These are phyloP conservation scores for Pontederia paniculata DNA, from an alignment of 176 grass and related monocot species.

Conservation along the genomic window DNA sequence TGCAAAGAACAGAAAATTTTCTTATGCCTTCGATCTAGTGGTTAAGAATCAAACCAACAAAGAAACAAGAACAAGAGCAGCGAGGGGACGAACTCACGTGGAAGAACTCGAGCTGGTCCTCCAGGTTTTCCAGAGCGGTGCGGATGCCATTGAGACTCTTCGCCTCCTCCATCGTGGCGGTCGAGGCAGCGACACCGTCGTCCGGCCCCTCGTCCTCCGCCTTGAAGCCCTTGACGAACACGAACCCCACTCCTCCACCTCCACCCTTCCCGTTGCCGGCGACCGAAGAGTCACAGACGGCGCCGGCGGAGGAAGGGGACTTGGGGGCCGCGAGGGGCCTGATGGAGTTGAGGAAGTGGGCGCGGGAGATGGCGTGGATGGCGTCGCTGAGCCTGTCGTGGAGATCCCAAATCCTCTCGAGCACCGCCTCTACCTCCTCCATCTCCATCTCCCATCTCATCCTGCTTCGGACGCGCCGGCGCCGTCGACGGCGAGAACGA, in stretches of 20 bases:
- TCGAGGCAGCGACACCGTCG: constrained; percentile 16
- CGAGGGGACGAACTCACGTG: constrained; percentile 34
- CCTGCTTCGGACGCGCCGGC: too few species aligned
- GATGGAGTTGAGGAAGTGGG: constrained; percentile 60
- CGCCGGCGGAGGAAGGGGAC: neutral
- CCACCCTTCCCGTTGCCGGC: neutral
- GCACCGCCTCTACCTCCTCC: constrained; percentile 48
- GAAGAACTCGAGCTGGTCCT: constrained; percentile 75
- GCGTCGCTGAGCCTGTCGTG: constrained; percentile 92
- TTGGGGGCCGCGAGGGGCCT: constrained; percentile 6
- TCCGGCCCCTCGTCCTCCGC: neutral
- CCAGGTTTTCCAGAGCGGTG: constrained; percentile 72
- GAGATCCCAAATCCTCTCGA: constrained; percentile 91
- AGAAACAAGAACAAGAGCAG: constrained; percentile 1
- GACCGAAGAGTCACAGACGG: neutral
- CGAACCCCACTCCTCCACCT: constrained; percentile 30
- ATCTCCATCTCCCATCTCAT: constrained; percentile 36
- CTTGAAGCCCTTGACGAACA: constrained; percentile 41
- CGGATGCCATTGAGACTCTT: constrained; percentile 77
- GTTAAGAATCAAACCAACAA: constrained; percentile 17
- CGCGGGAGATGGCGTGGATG: constrained; percentile 73
- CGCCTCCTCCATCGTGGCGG: constrained; percentile 45
- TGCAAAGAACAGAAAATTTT: too few species aligned
- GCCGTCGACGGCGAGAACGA: too few species aligned
- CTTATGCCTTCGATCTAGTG: too few species aligned